Evolutionary conservation across 2,329 filamentous ascomycete genomes (phyloP).

Genomic region (Albophoma yamanashiensis): DNA sequence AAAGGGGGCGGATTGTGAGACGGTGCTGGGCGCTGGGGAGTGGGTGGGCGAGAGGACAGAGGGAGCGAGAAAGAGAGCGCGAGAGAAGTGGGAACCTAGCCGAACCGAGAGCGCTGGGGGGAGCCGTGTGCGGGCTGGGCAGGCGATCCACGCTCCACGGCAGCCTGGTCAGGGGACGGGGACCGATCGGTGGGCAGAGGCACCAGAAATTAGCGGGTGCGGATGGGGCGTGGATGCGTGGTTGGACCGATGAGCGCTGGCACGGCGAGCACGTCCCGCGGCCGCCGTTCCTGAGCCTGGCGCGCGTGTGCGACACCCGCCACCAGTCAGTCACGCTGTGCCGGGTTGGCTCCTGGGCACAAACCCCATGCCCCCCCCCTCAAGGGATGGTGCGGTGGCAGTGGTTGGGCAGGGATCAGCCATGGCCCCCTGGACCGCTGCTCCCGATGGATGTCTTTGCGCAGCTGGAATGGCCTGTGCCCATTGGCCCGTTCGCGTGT

Average conservation of each 20-base stretch:
- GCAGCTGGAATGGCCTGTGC: constrained; percentile 4
- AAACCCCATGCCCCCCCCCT: too few species aligned
- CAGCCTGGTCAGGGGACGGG: background rate
- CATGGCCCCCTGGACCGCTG: background rate
- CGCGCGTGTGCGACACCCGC: background rate
- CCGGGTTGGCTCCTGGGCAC: too few species aligned
- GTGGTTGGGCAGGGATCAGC: background rate
- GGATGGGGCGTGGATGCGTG: background rate
- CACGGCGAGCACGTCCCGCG: background rate
- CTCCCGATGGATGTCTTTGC: constrained; percentile 1
- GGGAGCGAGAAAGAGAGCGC: constrained; percentile 1
- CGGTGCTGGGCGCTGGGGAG: constrained; percentile 11
- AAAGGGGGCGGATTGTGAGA: constrained; percentile 22
- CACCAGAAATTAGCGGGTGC: background rate
- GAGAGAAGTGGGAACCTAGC: background rate
- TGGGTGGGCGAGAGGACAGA: constrained; percentile 3
- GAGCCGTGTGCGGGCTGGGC: background rate
- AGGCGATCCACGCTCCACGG: background rate
- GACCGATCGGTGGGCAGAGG: constrained; percentile 1
- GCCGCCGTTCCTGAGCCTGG: background rate
- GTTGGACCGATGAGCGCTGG: background rate
- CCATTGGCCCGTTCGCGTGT: constrained; percentile 2
- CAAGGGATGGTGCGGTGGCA: background rate
- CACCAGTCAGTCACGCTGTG: background rate
- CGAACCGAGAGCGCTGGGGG: background rate